phyloP scores from a whole-genome alignment of 805 yeast species.

The Maudiozyma bulderi region DNA sequence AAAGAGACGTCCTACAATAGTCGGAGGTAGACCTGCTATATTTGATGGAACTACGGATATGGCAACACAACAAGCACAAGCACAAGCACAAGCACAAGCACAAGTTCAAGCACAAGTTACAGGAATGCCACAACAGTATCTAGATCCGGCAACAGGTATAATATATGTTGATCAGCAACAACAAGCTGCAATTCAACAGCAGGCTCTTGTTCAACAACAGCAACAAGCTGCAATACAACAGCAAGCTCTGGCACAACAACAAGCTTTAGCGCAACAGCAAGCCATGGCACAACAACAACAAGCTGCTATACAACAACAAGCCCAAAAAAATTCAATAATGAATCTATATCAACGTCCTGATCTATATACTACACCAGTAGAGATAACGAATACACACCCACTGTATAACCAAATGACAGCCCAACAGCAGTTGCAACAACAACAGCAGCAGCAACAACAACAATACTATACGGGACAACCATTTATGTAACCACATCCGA shows the following conservation, averaged over 20 bases:
- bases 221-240: slow-evolving; percentile 13
- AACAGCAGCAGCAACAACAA: slow-evolving; percentile 7
- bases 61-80: slow-evolving; percentile 4
- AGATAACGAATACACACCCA: slow-evolving; percentile 21
- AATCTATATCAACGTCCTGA: slow-evolving; percentile 25
- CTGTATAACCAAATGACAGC: slow-evolving; percentile 22
- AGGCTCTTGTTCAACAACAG: slow-evolving; percentile 13
- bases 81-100: slow-evolving; percentile 8
- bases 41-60: slow-evolving; percentile 25
- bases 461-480: background rate
- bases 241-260: slow-evolving; percentile 8
- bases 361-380: slow-evolving; percentile 23
- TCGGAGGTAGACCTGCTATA: slow-evolving; percentile 19
- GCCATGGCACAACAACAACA: slow-evolving; percentile 3
- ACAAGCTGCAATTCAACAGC: slow-evolving; percentile 27
- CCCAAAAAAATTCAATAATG: slow-evolving; percentile 19
- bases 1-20: slow-evolving; percentile 29
- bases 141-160: slow-evolving; percentile 64
- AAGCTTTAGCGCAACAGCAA: background rate
- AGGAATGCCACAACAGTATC: slow-evolving; percentile 46
- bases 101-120: slow-evolving; percentile 14
- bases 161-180: slow-evolving; percentile 61
- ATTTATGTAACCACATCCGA: background rate
- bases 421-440: slow-evolving; percentile 21
- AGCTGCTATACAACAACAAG: slow-evolving; percentile 7